phyloP scores from a whole-genome alignment of 345 rosid species.

The Eutrema heterophyllum region DNA sequence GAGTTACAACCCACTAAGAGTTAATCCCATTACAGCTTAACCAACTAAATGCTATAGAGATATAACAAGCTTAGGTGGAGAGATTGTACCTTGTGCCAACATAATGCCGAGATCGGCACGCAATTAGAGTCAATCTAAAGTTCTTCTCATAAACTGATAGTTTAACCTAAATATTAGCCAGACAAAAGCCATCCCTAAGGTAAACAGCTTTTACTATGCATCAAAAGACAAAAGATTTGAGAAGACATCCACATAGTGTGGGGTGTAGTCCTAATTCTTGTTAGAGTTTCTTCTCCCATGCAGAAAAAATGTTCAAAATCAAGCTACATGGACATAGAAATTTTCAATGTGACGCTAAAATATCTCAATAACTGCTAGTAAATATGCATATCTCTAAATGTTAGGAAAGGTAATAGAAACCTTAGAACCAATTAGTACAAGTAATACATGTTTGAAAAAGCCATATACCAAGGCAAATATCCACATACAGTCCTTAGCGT shows the following conservation, averaged over 20 bases:
- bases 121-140: constrained; percentile 66
- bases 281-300: constrained; percentile 6
- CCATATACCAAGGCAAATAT: constrained; percentile 93
- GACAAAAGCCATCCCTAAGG: background rate
- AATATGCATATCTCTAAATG: background rate
- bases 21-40: background rate
- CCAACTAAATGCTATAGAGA: background rate
- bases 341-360: background rate
- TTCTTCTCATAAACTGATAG: constrained; percentile 58
- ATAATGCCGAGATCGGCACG: constrained; percentile 89
- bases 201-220: constrained; percentile 5
- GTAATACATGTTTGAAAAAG: constrained; percentile 86
- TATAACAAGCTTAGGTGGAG: constrained; percentile 2
- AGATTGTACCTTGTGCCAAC: constrained; percentile 87
- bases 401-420: background rate
- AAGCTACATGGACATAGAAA: background rate
- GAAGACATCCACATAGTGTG: constrained; percentile 1
- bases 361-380: background rate
- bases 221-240: background rate
- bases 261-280: background rate
- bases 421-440: background rate
- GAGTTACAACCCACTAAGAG: too few species aligned
- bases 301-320: background rate
- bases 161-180: constrained; percentile 65
- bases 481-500: constrained; percentile 69